Conservation (phyloP, 805 yeast species). For the Starmerella bacillaris region DNA sequence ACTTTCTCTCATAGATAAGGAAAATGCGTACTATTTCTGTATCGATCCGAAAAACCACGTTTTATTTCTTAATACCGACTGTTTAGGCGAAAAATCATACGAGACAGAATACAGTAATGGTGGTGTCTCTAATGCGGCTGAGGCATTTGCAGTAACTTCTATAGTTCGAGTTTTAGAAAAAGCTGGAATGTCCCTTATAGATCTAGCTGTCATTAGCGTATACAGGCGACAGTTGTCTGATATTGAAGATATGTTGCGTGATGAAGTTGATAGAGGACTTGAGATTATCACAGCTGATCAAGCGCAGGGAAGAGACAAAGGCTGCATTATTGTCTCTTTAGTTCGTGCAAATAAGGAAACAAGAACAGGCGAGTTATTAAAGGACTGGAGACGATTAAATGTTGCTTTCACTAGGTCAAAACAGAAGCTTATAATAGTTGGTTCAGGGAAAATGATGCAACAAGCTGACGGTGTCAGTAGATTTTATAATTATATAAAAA, state of each 20-base stretch:
- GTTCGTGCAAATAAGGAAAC: conserved; percentile 60
- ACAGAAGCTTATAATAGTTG: conserved; percentile 65
- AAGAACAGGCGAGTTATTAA: conserved; percentile 57
- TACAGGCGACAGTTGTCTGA: conserved; percentile 56
- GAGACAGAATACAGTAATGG: conserved; percentile 46
- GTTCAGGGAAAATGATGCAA: conserved; percentile 37
- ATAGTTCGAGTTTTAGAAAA: conserved; percentile 29
- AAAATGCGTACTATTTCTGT: conserved; percentile 19
- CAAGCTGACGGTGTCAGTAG: conserved; percentile 12
- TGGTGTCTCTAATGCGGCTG: conserved; percentile 53
- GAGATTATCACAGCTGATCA: conserved; percentile 88
- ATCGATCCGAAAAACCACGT: conserved; percentile 43
- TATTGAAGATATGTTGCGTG: conserved; percentile 23
- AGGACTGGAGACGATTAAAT: conserved; percentile 82
- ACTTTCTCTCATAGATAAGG: conserved; percentile 8
- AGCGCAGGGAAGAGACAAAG: conserved; percentile 91
- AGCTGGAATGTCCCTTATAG: conserved; percentile 27
- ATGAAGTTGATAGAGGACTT: conserved; percentile 22
- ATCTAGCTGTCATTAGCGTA: conserved; percentile 77
- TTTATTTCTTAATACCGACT: conserved; percentile 64
- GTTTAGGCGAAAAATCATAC: conserved; percentile 29
- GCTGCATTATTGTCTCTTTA: conserved; percentile 72
- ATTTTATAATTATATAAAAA: conserved; percentile 10
- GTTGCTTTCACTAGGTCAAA: conserved; percentile 88
- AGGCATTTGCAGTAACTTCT: conserved; percentile 46